Percentiles rank a stretch among this genome's conserved stretches.
Conservation (phyloP, 768 basidiomycete genomes). For the Phylloporus scabripes region DNA sequence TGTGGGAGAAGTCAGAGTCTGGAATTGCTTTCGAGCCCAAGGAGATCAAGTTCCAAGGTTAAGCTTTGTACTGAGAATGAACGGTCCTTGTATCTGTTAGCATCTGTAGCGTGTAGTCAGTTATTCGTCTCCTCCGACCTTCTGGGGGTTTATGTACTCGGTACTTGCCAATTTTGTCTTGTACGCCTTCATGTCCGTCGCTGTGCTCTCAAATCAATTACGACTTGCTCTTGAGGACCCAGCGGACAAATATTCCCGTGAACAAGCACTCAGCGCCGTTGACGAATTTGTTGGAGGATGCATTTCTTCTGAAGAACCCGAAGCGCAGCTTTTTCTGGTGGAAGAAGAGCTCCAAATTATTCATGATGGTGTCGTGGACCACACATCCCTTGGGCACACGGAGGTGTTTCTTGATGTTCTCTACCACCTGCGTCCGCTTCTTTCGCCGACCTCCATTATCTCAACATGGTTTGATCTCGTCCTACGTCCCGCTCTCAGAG, state of each 20-base stretch:
- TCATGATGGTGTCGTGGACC: constrained; percentile 59
- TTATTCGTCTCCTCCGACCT: background rate
- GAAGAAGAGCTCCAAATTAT: constrained; percentile 66
- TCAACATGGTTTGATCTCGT: constrained; percentile 79
- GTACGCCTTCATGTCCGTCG: constrained; percentile 31
- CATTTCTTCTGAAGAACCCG: constrained; percentile 42
- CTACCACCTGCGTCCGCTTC: constrained; percentile 53
- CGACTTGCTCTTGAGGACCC: constrained; percentile 52
- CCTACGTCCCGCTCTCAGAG: constrained; percentile 70
- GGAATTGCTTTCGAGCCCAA: constrained; percentile 31
- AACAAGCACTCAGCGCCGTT: constrained; percentile 43
- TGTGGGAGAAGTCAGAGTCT: constrained; percentile 34
- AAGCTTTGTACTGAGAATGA: background rate
- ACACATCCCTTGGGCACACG: constrained; percentile 53
- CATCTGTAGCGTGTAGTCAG: background rate
- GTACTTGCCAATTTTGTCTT: constrained; percentile 8
- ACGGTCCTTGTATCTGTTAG: background rate
- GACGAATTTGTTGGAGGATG: constrained; percentile 54
- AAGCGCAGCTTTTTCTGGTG: constrained; percentile 41
- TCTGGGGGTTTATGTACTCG: background rate
- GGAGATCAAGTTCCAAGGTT: constrained; percentile 18
- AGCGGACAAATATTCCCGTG: constrained; percentile 45
- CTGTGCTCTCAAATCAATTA: constrained; percentile 44
- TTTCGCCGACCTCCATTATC: constrained; percentile 62
- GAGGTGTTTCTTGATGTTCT: constrained; percentile 66